These are phyloP conservation scores for Pleurotus salmoneostramineus DNA, from an alignment of 768 basidiomycete genomes.

Conservation along the genomic window DNA sequence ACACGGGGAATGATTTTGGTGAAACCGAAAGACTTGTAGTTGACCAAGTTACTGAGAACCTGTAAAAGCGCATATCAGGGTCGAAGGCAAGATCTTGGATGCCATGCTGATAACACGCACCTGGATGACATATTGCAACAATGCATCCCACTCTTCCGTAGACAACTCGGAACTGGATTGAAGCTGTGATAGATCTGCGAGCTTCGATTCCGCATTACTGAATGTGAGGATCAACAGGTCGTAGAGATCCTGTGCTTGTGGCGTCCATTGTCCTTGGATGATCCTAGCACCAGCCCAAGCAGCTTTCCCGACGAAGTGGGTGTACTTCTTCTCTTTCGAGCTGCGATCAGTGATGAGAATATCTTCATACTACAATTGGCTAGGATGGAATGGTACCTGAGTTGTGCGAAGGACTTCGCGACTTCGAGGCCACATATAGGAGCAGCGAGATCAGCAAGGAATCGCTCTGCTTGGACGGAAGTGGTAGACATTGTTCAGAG, in stretches of 20 bases:
- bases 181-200: constrained; percentile 54
- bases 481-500: constrained; percentile 13
- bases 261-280: constrained; percentile 83
- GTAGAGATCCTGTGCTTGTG: constrained; percentile 62
- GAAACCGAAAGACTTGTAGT: constrained; percentile 81
- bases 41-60: constrained; percentile 62
- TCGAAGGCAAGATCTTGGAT: neutral
- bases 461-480: constrained; percentile 49
- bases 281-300: constrained; percentile 85
- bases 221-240: constrained; percentile 71
- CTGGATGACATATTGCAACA: constrained; percentile 73
- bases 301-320: constrained; percentile 66
- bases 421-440: constrained; percentile 74
- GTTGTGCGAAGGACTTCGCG: constrained; percentile 60
- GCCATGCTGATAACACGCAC: constrained; percentile 29
- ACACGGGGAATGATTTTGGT: constrained; percentile 83
- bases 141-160: constrained; percentile 60
- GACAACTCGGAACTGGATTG: constrained; percentile 50
- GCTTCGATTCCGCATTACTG: constrained; percentile 47
- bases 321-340: constrained; percentile 72
- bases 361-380: constrained; percentile 5
- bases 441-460: constrained; percentile 71
- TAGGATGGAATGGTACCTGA: constrained; percentile 40
- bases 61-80: constrained; percentile 13
- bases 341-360: constrained; percentile 30